These are phyloP conservation scores for Ganoderma boninense DNA, from an alignment of 1,284 basidiomycete species.

Conservation along the genomic window DNA sequence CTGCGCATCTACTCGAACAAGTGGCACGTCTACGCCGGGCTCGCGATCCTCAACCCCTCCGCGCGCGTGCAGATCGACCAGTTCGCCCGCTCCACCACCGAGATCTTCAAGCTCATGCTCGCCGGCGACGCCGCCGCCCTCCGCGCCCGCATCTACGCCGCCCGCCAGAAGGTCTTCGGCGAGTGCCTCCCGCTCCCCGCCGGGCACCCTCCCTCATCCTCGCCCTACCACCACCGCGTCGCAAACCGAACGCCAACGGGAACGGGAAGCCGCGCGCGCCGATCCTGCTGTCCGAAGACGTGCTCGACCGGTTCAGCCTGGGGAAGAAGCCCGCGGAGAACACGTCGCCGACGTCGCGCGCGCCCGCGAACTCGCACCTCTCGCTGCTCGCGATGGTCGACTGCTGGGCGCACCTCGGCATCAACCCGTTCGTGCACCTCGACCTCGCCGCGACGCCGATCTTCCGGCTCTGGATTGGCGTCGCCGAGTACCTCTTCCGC, in stretches of 20 bases:
- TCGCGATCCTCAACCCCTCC: slow-evolving; percentile 96
- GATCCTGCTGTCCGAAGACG: slow-evolving; percentile 87
- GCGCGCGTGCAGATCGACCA: slow-evolving; percentile 91
- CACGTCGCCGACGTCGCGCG: slow-evolving; percentile 19
- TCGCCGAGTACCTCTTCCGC: slow-evolving; percentile 95
- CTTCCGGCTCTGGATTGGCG: slow-evolving; percentile 97
- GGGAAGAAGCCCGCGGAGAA: slow-evolving; percentile 50
- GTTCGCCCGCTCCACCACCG: slow-evolving; percentile 86
- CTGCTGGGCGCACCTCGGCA: slow-evolving; percentile 91
- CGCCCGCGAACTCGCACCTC: slow-evolving; percentile 87
- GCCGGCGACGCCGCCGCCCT: slow-evolving; percentile 76
- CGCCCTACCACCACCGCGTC: slow-evolving; percentile 29
- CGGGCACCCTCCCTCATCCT: slow-evolving; percentile 14
- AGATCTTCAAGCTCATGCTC: slow-evolving; percentile 97
- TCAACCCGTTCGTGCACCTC: slow-evolving; percentile 93
- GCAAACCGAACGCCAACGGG: slow-evolving; percentile 1
- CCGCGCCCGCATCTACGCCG: slow-evolving; percentile 78
- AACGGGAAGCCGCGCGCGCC: slow-evolving; percentile 52
- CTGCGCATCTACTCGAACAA: slow-evolving; percentile 96
- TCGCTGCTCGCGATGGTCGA: slow-evolving; percentile 99
- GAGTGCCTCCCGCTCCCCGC: slow-evolving; percentile 16
- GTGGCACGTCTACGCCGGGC: slow-evolving; percentile 99
- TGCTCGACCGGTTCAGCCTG: slow-evolving; percentile 91
- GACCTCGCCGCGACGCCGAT: slow-evolving; percentile 95
- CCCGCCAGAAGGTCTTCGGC: slow-evolving; percentile 84